Base-by-base conservation (phyloP, 441 rosid species). In the California macrophylla region DNA sequence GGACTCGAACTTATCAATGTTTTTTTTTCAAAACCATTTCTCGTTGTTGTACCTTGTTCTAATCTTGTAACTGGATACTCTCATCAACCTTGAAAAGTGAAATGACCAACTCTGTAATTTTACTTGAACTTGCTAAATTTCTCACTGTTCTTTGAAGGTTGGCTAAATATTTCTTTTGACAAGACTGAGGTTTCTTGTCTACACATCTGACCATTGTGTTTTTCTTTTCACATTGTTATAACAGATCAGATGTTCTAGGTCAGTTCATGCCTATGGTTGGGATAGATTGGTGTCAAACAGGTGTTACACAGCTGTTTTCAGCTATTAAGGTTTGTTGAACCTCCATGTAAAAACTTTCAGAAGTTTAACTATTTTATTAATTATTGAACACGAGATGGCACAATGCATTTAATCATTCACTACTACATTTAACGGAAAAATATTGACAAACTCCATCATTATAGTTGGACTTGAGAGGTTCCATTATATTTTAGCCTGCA, bases 181-280 rank as follows among this genome's bases (percentile, higher is more conserved):
- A 25, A 67, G 66, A 65, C 26, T 60, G 13, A 34, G 13, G 16
- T 18, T 18, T 52, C 24, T 18, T 56, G 15, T 56, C 28, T 56
- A 64, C 66, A 26, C 18, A 63, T 69, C 62, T 70, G 62, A 69
- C 36, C 26, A 36, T 72, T 50, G 23, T 38, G 76, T 18, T 18
- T 26, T 63, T 54, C 21, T 56, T 28, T 63, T 54, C 56, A 30
- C 62, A 38, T 68, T 75, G 16, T 72, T 78, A 20, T 76, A 36
- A 4, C 86, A 95, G 99, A 80, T 95, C 99, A 18, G 99, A 95
- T 75, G 97, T 92, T 56, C 84, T 95, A 68, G 99, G 99, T 64
- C 99, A 95, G 82, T 90, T 95, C 79, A 95, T 95, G 99, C 99
- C 97, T 75, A 77, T 92, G 76, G 93, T 95, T 71, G 98, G 99